A percentile compares a stretch with the other conserved stretches of the same genome.
phyloP scores from a whole-genome alignment of 495 filamentous ascomycete genomes.

The Clohesyomyces aquaticus region DNA sequence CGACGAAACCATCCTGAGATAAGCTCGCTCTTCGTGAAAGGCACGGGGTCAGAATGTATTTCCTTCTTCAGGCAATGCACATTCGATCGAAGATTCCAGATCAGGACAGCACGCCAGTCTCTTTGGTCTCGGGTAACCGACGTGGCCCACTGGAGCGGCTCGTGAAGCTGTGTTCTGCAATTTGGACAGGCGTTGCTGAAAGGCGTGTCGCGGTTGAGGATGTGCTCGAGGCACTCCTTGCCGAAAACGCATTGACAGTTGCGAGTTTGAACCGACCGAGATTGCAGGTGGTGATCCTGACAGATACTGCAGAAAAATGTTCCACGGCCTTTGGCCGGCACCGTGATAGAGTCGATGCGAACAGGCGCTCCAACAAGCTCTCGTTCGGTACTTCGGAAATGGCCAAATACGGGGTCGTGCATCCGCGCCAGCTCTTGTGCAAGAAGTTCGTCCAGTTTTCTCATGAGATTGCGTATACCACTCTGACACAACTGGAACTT shows the following conservation, averaged over 20 bases:
- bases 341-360: neutral
- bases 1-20: conserved; percentile 1
- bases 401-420: conserved; percentile 6
- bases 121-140: neutral
- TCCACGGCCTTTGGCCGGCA: neutral
- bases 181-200: conserved; percentile 15
- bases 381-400: conserved; percentile 6
- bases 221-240: neutral
- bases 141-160: conserved; percentile 1
- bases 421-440: conserved; percentile 7
- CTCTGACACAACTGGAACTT: neutral
- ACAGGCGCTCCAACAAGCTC: conserved; percentile 6
- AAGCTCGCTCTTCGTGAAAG: neutral
- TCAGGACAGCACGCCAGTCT: neutral
- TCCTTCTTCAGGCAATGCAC: conserved; percentile 6
- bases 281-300: neutral
- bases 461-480: neutral
- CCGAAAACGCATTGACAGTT: conserved; percentile 4
- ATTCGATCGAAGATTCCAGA: conserved; percentile 6
- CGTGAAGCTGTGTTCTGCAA: conserved; percentile 9
- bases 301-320: conserved; percentile 6
- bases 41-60: neutral
- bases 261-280: neutral
- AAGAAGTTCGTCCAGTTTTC: neutral
- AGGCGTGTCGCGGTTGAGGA: conserved; percentile 7